These are phyloP conservation scores for Echeveria elegans DNA, from an alignment of 164 flowering plant species.

Conservation along the genomic window DNA sequence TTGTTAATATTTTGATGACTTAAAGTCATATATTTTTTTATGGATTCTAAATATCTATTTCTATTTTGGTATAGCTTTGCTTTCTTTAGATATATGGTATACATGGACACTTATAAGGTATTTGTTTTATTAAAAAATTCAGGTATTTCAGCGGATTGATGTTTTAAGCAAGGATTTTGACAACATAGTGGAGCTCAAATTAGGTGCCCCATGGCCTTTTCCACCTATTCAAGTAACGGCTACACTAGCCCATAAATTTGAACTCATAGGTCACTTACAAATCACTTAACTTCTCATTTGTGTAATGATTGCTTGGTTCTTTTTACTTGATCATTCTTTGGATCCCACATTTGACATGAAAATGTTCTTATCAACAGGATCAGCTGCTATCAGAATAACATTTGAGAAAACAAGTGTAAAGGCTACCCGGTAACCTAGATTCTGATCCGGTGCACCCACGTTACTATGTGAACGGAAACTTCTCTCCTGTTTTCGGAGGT, in stretches of 20 bases:
- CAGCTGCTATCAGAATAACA: conserved; percentile 47
- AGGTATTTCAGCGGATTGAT: conserved; percentile 97
- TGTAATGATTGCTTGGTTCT: neutral
- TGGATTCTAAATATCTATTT: neutral
- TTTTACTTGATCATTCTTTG: neutral
- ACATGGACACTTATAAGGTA: neutral
- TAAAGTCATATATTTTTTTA: too few species aligned
- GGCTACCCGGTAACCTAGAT: conserved; percentile 68
- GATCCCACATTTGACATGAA: neutral
- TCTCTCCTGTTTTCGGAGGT: too few species aligned
- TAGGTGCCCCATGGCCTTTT: conserved; percentile 97
- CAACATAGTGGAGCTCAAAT: conserved; percentile 77
- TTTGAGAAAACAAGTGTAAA: conserved; percentile 86
- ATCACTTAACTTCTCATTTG: neutral
- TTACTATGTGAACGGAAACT: too few species aligned
- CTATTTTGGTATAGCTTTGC: neutral
- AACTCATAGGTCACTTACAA: conserved; percentile 56
- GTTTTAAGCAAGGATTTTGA: conserved; percentile 86
- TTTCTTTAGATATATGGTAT: neutral
- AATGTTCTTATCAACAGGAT: conserved; percentile 30
- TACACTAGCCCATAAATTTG: conserved; percentile 93
- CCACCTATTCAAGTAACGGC: conserved; percentile 78
- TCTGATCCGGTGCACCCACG: too few species aligned
- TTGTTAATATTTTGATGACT: neutral
- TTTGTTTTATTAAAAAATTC: too few species aligned